phyloP scores from a whole-genome alignment of 352 stramenopile genomes.

The Blastocystis sp. region DNA sequence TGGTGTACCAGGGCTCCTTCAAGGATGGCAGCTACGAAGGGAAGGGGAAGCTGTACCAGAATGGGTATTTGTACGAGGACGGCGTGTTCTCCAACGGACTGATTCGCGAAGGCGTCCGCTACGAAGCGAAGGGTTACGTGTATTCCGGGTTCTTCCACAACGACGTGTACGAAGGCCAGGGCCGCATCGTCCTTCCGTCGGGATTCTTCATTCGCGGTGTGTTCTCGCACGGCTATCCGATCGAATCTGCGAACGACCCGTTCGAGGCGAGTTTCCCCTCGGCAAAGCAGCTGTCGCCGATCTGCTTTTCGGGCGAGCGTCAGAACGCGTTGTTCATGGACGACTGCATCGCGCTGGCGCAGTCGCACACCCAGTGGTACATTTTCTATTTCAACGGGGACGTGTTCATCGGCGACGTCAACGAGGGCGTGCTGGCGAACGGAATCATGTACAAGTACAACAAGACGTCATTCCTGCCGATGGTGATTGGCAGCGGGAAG shows the following conservation, averaged over 20 bases:
- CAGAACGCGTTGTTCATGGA: background rate
- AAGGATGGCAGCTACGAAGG: constrained; percentile 12
- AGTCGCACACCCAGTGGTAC: background rate
- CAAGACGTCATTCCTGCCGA: background rate
- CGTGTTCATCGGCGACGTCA: constrained; percentile 25
- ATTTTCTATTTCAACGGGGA: constrained; percentile 62
- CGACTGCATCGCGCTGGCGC: background rate
- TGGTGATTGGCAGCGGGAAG: background rate
- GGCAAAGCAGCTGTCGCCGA: background rate
- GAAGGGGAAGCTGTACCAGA: constrained; percentile 3
- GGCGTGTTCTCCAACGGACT: constrained; percentile 17
- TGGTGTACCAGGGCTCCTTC: constrained; percentile 19
- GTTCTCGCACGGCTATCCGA: background rate
- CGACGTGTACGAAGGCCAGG: background rate
- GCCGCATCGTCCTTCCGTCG: constrained; percentile 35
- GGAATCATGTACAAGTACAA: constrained; percentile 33
- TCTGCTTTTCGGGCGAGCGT: background rate
- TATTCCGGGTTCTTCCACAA: constrained; percentile 31
- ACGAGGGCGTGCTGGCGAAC: background rate
- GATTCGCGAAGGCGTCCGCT: constrained; percentile 18
- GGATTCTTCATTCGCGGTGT: constrained; percentile 38
- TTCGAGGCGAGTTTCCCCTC: background rate
- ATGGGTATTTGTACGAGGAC: constrained; percentile 22
- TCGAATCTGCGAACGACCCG: no score
- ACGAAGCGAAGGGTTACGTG: constrained; percentile 2